phyloP scores from a whole-genome alignment of 139 green algal genomes.

The Volvox reticuliferus region DNA sequence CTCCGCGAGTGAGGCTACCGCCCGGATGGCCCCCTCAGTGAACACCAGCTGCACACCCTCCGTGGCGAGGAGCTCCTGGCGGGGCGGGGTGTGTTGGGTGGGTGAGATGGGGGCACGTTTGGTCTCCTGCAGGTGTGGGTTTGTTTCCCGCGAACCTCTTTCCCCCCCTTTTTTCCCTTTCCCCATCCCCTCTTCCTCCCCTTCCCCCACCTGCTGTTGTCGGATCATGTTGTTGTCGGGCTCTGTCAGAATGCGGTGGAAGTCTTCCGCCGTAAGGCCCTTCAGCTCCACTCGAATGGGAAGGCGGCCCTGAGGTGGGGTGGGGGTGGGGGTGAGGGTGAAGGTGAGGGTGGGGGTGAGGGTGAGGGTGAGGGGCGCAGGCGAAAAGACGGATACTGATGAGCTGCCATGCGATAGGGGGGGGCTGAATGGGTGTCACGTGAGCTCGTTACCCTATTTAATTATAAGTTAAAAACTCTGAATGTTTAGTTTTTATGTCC shows the following conservation, averaged over 20 bases:
- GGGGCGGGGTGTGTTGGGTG: background rate
- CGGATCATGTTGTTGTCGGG: conserved; percentile 93
- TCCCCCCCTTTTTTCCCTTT: background rate
- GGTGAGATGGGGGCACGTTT: too few relatives aligned
- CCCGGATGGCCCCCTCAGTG: conserved; percentile 83
- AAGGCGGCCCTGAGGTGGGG: conserved; percentile 83
- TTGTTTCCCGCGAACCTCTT: background rate
- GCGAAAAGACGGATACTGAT: too few relatives aligned
- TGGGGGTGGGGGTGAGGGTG: too few relatives aligned
- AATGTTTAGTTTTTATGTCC: too few relatives aligned
- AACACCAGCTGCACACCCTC: conserved; percentile 94
- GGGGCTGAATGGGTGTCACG: too few relatives aligned
- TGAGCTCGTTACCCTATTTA: too few relatives aligned
- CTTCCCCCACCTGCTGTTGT: conserved; percentile 87
- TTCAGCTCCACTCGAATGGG: conserved; percentile 98
- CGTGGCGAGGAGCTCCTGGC: conserved; percentile 84
- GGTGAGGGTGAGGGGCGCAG: background rate
- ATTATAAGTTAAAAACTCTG: too few relatives aligned
- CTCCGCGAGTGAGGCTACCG: conserved; percentile 82
- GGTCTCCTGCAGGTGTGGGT: too few relatives aligned
- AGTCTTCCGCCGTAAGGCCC: conserved; percentile 73
- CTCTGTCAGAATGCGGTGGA: conserved; percentile 90
- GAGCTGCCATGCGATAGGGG: too few relatives aligned
- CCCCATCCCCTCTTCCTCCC: background rate
- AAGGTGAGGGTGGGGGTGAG: background rate